These are phyloP conservation scores for Aspergillus versicolor DNA, from an alignment of 2,329 filamentous ascomycete genomes.

Conservation along the genomic window DNA sequence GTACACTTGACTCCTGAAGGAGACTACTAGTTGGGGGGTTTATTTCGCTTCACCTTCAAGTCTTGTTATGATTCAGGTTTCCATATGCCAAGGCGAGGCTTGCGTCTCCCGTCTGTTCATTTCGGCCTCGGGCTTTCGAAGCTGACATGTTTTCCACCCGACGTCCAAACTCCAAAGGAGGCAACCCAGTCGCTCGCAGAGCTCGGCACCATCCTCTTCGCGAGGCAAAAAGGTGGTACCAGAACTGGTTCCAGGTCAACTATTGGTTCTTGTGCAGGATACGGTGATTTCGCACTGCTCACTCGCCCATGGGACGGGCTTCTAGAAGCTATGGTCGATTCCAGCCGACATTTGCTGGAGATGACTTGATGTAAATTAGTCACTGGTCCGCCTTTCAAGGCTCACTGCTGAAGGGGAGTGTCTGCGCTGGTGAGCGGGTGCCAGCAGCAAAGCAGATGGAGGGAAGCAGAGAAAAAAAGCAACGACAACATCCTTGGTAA, in stretches of 20 bases:
- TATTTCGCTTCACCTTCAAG: not conserved
- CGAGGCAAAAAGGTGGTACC: slow-evolving; percentile 4
- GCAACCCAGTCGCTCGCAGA: slow-evolving; percentile 16
- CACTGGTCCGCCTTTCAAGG: not conserved
- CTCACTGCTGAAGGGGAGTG: not conserved
- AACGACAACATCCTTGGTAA: not conserved
- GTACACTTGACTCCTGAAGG: not conserved
- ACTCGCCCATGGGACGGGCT: not conserved
- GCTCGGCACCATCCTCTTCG: slow-evolving; percentile 7
- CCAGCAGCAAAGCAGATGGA: not conserved
- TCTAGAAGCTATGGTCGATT: not conserved
- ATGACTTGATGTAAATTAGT: not conserved
- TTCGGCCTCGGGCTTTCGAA: not conserved
- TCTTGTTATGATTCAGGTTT: not conserved
- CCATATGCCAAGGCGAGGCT: slow-evolving; percentile 8
- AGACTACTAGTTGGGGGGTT: not conserved
- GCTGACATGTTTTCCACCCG: slow-evolving; percentile 14
- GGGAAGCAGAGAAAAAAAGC: slow-evolving; percentile 1
- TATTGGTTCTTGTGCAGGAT: slow-evolving; percentile 7
- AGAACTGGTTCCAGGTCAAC: not conserved
- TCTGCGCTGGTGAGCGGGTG: not conserved
- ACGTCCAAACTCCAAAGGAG: slow-evolving; percentile 13
- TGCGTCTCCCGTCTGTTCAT: slow-evolving; percentile 1
- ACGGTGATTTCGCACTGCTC: not conserved
- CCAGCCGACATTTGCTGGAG: not conserved